Percentiles rank a stretch among this genome's conserved stretches.
phyloP scores from a whole-genome alignment of 257 asterid species.

The Fraxinus excelsior region DNA sequence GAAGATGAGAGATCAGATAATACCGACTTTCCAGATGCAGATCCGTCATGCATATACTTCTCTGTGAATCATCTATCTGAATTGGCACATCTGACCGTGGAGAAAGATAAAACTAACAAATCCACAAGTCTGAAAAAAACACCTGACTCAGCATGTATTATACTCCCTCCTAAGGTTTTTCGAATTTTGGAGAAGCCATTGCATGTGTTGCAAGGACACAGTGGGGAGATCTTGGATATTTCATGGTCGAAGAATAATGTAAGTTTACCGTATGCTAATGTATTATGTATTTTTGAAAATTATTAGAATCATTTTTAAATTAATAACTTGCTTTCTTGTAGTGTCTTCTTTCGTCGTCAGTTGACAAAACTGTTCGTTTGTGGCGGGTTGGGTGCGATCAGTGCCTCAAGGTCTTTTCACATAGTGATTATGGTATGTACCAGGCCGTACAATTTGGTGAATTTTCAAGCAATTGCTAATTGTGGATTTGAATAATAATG shows the following conservation, averaged over 20 bases:
- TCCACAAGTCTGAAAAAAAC: conserved; percentile 47
- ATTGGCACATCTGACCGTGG: conserved; percentile 53
- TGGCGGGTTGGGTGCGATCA: conserved; percentile 80
- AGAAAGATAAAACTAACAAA: conserved; percentile 52
- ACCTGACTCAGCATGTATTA: conserved; percentile 74
- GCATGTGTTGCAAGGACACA: conserved; percentile 75
- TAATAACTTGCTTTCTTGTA: conserved; percentile 35
- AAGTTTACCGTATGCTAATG: conserved; percentile 33
- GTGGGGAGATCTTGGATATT: conserved; percentile 72
- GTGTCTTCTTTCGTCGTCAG: conserved; percentile 83
- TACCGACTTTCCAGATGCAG: conserved; percentile 59
- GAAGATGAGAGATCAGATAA: conserved; percentile 73
- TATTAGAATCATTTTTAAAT: not conserved
- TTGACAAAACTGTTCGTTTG: conserved; percentile 89
- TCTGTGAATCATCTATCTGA: conserved; percentile 71
- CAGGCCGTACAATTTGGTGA: not conserved
- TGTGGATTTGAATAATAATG: conserved; percentile 2
- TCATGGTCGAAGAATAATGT: conserved; percentile 86
- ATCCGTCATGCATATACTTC: conserved; percentile 84
- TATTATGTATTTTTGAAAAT: conserved; percentile 8
- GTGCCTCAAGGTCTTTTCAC: conserved; percentile 73
- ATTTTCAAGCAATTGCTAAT: conserved; percentile 1
- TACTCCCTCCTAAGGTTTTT: conserved; percentile 77
- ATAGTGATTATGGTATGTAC: conserved; percentile 74
- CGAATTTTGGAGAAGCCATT: conserved; percentile 73